These are phyloP conservation scores for Trichoderma oligosporum DNA, from an alignment of 2,329 filamentous ascomycete genomes.

Conservation along the genomic window DNA sequence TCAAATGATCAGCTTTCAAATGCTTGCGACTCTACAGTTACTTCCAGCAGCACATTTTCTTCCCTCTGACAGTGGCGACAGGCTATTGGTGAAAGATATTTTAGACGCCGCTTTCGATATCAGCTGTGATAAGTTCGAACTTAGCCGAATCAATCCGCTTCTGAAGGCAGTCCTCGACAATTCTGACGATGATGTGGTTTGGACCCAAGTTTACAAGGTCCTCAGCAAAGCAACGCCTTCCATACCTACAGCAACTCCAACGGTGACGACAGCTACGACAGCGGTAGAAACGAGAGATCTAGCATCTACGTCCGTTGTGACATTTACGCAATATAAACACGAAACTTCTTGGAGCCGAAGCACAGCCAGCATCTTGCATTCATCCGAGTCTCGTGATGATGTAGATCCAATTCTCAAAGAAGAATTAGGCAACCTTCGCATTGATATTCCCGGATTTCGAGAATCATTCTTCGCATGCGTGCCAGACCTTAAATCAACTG, in stretches of 20 bases:
- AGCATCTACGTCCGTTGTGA: too few species aligned
- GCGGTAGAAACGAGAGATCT: too few species aligned
- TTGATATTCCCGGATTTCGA: constrained; percentile 34
- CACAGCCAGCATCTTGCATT: constrained; percentile 35
- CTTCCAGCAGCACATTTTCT: not conserved
- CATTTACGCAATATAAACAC: too few species aligned
- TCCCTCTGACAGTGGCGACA: not conserved
- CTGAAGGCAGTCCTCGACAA: constrained; percentile 29
- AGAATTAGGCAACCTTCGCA: constrained; percentile 35
- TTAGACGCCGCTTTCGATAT: constrained; percentile 7
- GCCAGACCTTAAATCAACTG: constrained; percentile 29
- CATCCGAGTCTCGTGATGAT: constrained; percentile 33
- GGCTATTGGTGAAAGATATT: not conserved
- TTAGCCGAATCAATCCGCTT: constrained; percentile 33
- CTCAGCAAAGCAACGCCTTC: constrained; percentile 25
- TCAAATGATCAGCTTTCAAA: not conserved
- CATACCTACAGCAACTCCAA: constrained; percentile 27
- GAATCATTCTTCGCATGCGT: constrained; percentile 34
- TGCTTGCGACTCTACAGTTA: not conserved
- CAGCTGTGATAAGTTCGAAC: constrained; percentile 22
- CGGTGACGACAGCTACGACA: not conserved
- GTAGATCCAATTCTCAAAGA: constrained; percentile 24
- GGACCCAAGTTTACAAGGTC: constrained; percentile 35
- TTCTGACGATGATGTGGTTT: constrained; percentile 32
- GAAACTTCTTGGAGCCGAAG: constrained; percentile 32